Base-by-base conservation (phyloP, 345 rosid genomes). In the Lumnitzera littorea region DNA sequence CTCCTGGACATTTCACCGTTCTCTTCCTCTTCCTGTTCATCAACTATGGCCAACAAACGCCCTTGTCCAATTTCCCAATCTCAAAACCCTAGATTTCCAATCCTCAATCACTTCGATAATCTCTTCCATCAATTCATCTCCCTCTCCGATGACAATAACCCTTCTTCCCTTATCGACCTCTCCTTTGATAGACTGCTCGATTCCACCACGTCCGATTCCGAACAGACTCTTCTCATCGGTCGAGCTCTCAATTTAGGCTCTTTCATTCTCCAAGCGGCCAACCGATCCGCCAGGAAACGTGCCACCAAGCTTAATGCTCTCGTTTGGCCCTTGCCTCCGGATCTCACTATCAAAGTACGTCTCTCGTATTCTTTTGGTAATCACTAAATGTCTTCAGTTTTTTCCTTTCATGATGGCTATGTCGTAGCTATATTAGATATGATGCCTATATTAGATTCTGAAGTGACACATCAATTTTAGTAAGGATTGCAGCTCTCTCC, bases 281-380 rank as follows among this genome's bases (percentile, higher is more conserved):
- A 80, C 31, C 86, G 81, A 24, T 86, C 91, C 36, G 68, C 84
- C 55, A 68, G 94, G 12, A 84, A 77, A 27, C 94, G 88, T 56
- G 95, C 94, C 65, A 52, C 86, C 62, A 41, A 54, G 55, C 91
- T 86, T 68, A 91, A 91, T 66, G 81, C 80, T 60, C 49, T 67
- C 15, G 58, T 84, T 23, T 91, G 97, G 97, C 72, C 73, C 48
- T 83, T 91, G 16, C 94, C 94, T 65, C 73, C 85, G 14, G 94
- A 91, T 70, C 94, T 91, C 62, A 88, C 96, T 58, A 65, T 85
- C 70, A 85, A 85, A 78, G 96, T 91, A 24, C 56, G 5, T 48
- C 15, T 17, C 16, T 46, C 14, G 17, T 15, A 31, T 4, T 46
- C 56, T 49, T 24, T 17, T 27, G 2, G 13, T 53, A 15, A 24